phyloP scores from a whole-genome alignment of 2,329 filamentous ascomycete species.

The Rhynchosporium agropyri region DNA sequence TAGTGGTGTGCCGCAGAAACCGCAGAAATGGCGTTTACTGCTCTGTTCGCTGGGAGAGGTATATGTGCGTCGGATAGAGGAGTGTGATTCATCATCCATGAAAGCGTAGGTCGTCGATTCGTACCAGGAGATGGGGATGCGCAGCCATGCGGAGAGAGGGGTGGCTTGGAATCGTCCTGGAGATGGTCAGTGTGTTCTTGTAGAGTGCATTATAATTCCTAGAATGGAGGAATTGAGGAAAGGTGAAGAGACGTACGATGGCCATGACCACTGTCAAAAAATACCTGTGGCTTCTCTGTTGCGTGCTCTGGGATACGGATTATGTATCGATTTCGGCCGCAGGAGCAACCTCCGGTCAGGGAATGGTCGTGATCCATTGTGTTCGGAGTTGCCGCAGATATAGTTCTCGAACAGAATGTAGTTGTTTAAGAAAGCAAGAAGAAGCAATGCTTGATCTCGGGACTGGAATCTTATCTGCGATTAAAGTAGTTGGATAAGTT shows the following conservation, averaged over 20 bases:
- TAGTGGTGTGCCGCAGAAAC: constrained; percentile 85
- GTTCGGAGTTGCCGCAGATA: background rate
- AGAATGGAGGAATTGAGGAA: background rate
- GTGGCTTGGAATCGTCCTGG: constrained; percentile 68
- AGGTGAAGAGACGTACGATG: constrained; percentile 62
- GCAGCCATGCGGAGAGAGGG: constrained; percentile 78
- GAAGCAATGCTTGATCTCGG: no score
- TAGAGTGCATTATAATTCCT: background rate
- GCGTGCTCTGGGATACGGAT: constrained; percentile 67
- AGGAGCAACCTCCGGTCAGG: constrained; percentile 78
- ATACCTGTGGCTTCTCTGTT: constrained; percentile 62
- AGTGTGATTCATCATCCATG: constrained; percentile 75
- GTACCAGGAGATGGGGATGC: constrained; percentile 81
- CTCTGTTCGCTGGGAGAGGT: constrained; percentile 57
- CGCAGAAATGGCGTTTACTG: constrained; percentile 80
- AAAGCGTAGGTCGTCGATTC: constrained; percentile 73
- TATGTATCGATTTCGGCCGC: constrained; percentile 81
- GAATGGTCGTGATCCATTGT: constrained; percentile 53
- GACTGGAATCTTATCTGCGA: background rate
- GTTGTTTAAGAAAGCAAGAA: no score
- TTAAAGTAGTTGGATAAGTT: background rate
- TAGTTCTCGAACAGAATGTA: background rate
- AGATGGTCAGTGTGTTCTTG: constrained; percentile 14
- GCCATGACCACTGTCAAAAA: constrained; percentile 55
- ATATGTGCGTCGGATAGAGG: constrained; percentile 68